Evolutionary conservation across 1,139 yeast genomes (phyloP).

Genomic region (Kodamaea anthophila): DNA sequence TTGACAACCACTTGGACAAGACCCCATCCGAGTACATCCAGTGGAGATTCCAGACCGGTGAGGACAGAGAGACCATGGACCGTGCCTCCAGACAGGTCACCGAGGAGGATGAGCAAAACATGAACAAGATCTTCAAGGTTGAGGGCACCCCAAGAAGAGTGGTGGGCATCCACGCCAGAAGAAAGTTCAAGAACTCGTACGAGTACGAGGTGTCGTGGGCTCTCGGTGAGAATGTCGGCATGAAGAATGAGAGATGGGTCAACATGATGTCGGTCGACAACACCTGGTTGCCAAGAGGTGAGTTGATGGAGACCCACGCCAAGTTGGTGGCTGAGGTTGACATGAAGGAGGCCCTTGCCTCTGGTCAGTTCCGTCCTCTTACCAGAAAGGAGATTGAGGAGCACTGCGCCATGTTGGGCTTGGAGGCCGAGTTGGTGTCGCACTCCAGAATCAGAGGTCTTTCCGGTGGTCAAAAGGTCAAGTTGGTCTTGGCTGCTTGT

Average conservation of each 20-base stretch:
- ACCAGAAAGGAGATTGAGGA: constrained; percentile 99
- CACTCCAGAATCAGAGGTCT: constrained; percentile 99
- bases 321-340: constrained; percentile 99
- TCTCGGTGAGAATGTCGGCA: constrained; percentile 97
- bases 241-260: constrained; percentile 99
- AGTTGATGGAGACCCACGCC: constrained; percentile 95
- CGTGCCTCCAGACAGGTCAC: constrained; percentile 98
- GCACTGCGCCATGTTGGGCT: constrained; percentile 97
- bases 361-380: constrained; percentile 99
- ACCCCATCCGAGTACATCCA: constrained; percentile 99
- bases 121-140: constrained; percentile 98
- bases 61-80: constrained; percentile 99
- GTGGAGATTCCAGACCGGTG: constrained; percentile 99
- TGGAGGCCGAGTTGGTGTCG: constrained; percentile 97
- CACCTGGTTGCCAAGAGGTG: constrained; percentile 99
- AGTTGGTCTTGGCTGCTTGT: constrained; percentile 99
- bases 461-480: constrained; percentile 99
- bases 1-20: constrained; percentile 97
- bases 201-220: constrained; percentile 97
- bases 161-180: constrained; percentile 90
- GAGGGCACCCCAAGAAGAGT: constrained; percentile 99
- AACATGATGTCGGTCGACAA: constrained; percentile 99
- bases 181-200: constrained; percentile 99
- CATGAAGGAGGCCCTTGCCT: constrained; percentile 99
- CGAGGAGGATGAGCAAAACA: constrained; percentile 94